phyloP scores from a whole-genome alignment of 441 rosid genomes.

The Aquilaria agallochum region DNA sequence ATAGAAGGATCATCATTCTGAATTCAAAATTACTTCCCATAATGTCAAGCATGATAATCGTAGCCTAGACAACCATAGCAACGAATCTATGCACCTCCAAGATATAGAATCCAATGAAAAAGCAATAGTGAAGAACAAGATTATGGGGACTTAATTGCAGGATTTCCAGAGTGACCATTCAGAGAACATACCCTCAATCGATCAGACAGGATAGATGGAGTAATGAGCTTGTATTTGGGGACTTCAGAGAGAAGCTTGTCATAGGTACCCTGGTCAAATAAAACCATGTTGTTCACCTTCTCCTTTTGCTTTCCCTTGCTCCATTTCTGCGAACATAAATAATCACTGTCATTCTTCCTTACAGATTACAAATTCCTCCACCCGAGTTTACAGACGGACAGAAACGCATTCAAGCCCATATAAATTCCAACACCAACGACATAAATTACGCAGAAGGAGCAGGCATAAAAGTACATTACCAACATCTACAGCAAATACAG shows the following conservation, averaged over 20 bases:
- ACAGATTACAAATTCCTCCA: neutral
- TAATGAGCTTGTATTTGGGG: conserved; percentile 51
- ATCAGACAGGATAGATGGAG: conserved; percentile 51
- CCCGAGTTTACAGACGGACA: neutral
- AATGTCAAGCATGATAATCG: too few species aligned
- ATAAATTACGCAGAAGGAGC: neutral
- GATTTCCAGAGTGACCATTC: too few species aligned
- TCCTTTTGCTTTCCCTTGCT: conserved; percentile 70
- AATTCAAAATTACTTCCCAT: neutral
- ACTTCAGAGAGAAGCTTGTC: conserved; percentile 59
- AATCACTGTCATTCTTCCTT: neutral
- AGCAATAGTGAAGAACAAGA: neutral
- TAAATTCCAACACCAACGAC: neutral
- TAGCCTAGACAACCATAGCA: too few species aligned
- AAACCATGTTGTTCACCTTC: conserved; percentile 69
- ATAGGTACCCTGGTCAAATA: conserved; percentile 51
- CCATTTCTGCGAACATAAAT: conserved; percentile 40
- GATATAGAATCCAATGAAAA: neutral
- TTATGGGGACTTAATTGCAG: neutral
- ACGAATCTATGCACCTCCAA: neutral
- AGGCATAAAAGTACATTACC: neutral
- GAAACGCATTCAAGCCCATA: too few species aligned
- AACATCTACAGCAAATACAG: too few species aligned
- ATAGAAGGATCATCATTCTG: too few species aligned
- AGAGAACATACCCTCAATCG: conserved; percentile 44